These are phyloP conservation scores for Solanum virginianum DNA, from an alignment of 257 asterid genomes.

Conservation along the genomic window DNA sequence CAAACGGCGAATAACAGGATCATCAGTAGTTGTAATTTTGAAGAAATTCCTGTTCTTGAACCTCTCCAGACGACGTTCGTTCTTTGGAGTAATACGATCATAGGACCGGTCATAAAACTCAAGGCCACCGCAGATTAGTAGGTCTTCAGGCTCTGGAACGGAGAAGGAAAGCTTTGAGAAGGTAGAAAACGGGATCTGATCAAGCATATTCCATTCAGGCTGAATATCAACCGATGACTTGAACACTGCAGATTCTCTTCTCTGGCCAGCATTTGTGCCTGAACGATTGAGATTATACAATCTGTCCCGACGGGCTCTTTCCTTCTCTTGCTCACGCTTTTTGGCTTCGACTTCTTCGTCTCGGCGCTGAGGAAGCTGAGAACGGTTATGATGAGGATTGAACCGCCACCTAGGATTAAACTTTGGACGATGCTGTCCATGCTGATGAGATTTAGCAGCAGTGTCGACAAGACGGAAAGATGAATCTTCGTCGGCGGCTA, in stretches of 20 bases:
- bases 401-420: slow-evolving; percentile 82
- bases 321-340: slow-evolving; percentile 91
- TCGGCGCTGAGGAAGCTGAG: slow-evolving; percentile 90
- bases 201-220: slow-evolving; percentile 99
- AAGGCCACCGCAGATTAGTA: slow-evolving; percentile 70
- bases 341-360: slow-evolving; percentile 86
- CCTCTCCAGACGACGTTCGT: slow-evolving; percentile 59
- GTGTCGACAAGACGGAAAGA: slow-evolving; percentile 89
- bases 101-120: slow-evolving; percentile 83
- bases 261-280: slow-evolving; percentile 21
- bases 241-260: slow-evolving; percentile 75
- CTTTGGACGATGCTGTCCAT: slow-evolving; percentile 62
- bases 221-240: slow-evolving; percentile 93
- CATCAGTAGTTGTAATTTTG: slow-evolving; percentile 89
- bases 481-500: slow-evolving; percentile 76
- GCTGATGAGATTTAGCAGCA: slow-evolving; percentile 60
- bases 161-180: slow-evolving; percentile 75
- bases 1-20: slow-evolving; percentile 83
- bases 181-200: slow-evolving; percentile 92
- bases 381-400: slow-evolving; percentile 50
- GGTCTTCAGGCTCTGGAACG: slow-evolving; percentile 79
- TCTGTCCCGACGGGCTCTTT: slow-evolving; percentile 73
- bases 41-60: slow-evolving; percentile 89
- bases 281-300: slow-evolving; percentile 54
- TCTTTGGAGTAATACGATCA: slow-evolving; percentile 80